Conservation (phyloP, 1,284 basidiomycete genomes). For the Papiliotrema fonsecae region DNA sequence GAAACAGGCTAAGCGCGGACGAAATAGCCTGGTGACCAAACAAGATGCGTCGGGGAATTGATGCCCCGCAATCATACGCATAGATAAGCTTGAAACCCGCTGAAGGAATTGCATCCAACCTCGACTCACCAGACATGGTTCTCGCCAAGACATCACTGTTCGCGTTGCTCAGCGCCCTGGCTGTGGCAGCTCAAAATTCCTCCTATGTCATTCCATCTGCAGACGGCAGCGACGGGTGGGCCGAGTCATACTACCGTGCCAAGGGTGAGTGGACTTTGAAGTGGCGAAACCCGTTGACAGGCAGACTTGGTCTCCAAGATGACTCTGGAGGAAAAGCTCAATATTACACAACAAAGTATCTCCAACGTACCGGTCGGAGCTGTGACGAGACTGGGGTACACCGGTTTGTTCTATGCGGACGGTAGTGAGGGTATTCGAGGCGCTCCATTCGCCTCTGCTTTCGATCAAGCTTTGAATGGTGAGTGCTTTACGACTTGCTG, state of each 20-base stretch:
- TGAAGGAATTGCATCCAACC: no score
- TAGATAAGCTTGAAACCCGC: no score
- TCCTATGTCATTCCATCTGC: conserved; percentile 6
- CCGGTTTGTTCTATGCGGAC: conserved; percentile 13
- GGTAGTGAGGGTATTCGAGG: conserved; percentile 12
- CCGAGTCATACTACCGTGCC: conserved; percentile 5
- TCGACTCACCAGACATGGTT: no score
- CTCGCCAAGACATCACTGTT: no score
- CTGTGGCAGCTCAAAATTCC: no score
- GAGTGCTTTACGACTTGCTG: background rate
- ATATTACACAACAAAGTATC: conserved; percentile 13
- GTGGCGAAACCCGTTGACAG: background rate
- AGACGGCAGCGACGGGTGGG: conserved; percentile 9
- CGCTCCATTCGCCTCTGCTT: conserved; percentile 9
- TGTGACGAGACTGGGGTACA: conserved; percentile 10
- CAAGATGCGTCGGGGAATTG: no score
- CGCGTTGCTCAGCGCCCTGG: no score
- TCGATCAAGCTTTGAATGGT: conserved; percentile 9
- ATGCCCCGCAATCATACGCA: no score
- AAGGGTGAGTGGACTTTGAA: conserved; percentile 5
- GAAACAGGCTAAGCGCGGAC: no score
- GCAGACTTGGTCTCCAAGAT: conserved; percentile 16
- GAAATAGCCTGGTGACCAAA: no score
- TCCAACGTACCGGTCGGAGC: conserved; percentile 8
- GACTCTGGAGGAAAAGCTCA: conserved; percentile 22